Evolutionary conservation across 345 rosid genomes (phyloP).

Genomic region (Excoecaria agallocha): DNA sequence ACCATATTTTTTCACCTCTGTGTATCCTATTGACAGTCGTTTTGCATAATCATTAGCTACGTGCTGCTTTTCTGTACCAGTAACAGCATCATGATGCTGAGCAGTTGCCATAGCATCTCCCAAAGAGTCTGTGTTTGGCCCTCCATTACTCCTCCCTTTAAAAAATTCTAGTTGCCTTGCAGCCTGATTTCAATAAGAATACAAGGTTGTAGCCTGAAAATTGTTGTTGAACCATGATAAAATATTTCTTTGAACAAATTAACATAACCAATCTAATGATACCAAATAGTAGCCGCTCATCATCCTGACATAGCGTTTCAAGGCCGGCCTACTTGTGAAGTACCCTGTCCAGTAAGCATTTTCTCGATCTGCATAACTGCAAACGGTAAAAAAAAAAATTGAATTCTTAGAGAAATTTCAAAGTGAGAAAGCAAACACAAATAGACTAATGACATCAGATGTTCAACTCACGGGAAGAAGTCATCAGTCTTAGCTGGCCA

Average conservation of each 20-base stretch:
- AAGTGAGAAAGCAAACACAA: slow-evolving; percentile 8
- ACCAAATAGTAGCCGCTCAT: slow-evolving; percentile 96
- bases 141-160: slow-evolving; percentile 59
- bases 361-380: slow-evolving; percentile 91
- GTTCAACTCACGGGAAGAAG: slow-evolving; percentile 85
- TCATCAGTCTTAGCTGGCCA: slow-evolving; percentile 92
- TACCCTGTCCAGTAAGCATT: slow-evolving; percentile 99
- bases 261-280: slow-evolving; percentile 19
- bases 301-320: slow-evolving; percentile 83
- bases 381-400: slow-evolving; percentile 21
- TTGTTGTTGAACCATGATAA: slow-evolving; percentile 5
- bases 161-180: slow-evolving; percentile 92
- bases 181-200: slow-evolving; percentile 46
- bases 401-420: slow-evolving; percentile 21
- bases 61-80: slow-evolving; percentile 89
- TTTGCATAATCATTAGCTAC: slow-evolving; percentile 93
- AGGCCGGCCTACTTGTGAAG: slow-evolving; percentile 86
- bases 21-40: slow-evolving; percentile 79
- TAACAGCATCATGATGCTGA: slow-evolving; percentile 96
- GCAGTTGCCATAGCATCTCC: slow-evolving; percentile 94
- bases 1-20: slow-evolving; percentile 51
- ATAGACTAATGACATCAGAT: slow-evolving; percentile 10
- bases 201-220: slow-evolving; percentile 14
- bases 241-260: slow-evolving; percentile 8
- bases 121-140: slow-evolving; percentile 71